These are phyloP conservation scores for Jasminum sambac DNA, from an alignment of 257 asterid genomes.

Conservation along the genomic window DNA sequence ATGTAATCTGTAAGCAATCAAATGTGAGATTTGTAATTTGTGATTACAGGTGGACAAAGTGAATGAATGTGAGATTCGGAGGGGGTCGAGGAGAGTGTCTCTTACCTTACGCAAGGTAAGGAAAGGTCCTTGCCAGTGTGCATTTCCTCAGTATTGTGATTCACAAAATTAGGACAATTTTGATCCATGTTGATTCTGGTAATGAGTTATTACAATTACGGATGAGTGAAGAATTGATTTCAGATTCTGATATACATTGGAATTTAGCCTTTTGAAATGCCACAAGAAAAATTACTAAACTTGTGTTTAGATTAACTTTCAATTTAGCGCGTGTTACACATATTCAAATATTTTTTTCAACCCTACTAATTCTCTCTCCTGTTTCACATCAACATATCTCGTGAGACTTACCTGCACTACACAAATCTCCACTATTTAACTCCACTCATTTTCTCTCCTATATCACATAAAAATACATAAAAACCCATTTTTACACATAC, in stretches of 20 bases:
- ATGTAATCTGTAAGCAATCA: not conserved
- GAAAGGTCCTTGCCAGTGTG: conserved; percentile 64
- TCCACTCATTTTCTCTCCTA: too few relatives aligned
- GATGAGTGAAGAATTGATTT: not conserved
- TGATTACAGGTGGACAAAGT: conserved; percentile 72
- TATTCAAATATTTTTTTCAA: too few relatives aligned
- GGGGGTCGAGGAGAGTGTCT: conserved; percentile 87
- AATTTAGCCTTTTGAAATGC: not conserved
- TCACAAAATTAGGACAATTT: conserved; percentile 48
- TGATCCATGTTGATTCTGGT: not conserved
- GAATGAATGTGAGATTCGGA: conserved; percentile 56
- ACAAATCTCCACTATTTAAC: too few relatives aligned
- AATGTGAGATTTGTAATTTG: conserved; percentile 3
- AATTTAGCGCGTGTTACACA: too few relatives aligned
- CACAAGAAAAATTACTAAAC: not conserved
- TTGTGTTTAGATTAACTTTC: too few relatives aligned
- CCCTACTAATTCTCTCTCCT: too few relatives aligned
- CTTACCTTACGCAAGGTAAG: conserved; percentile 88
- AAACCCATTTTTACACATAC: too few relatives aligned
- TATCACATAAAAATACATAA: too few relatives aligned
- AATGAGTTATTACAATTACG: not conserved
- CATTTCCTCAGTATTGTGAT: conserved; percentile 74
- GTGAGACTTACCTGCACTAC: too few relatives aligned
- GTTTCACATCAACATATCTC: too few relatives aligned
- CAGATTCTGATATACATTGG: not conserved